Conservation (phyloP, 2,329 filamentous ascomycete species). For the Canariomyces notabilis region DNA sequence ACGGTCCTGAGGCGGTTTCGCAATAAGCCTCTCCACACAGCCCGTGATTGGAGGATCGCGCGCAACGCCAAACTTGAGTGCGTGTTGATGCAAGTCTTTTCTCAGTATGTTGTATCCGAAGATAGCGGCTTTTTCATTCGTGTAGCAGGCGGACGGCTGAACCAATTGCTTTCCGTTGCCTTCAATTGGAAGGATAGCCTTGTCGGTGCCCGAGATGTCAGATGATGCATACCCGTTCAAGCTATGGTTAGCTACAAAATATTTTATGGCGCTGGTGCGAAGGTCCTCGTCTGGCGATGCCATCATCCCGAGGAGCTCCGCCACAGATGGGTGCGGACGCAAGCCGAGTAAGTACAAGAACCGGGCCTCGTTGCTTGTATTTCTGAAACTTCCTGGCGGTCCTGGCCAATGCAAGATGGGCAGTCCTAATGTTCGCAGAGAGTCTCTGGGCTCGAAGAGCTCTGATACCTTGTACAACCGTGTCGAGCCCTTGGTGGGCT, state of each 20-base stretch:
- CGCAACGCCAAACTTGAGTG: constrained; percentile 79
- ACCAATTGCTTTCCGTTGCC: constrained; percentile 62
- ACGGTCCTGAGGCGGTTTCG: constrained; percentile 63
- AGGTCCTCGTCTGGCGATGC: constrained; percentile 53
- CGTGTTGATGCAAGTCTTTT: constrained; percentile 72
- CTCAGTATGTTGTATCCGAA: constrained; percentile 77
- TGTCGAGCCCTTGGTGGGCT: constrained; percentile 46
- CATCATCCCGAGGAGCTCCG: constrained; percentile 76
- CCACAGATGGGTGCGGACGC: constrained; percentile 62
- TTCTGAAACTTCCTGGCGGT: constrained; percentile 54
- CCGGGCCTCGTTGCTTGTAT: constrained; percentile 63
- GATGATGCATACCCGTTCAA: constrained; percentile 68
- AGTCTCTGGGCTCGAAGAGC: constrained; percentile 72
- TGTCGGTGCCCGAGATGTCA: constrained; percentile 50
- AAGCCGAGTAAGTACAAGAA: constrained; percentile 73
- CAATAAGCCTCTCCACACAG: constrained; percentile 69
- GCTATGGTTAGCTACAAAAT: constrained; percentile 77
- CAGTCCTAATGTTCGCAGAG: constrained; percentile 63
- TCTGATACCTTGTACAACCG: constrained; percentile 68
- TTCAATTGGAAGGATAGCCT: constrained; percentile 68
- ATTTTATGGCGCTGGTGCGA: constrained; percentile 67
- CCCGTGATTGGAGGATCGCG: constrained; percentile 71
- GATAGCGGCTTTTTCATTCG: constrained; percentile 68
- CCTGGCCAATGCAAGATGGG: constrained; percentile 81
- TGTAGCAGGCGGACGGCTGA: constrained; percentile 72